Conservation (phyloP, 768 basidiomycete genomes). For the Mycena maculata region DNA sequence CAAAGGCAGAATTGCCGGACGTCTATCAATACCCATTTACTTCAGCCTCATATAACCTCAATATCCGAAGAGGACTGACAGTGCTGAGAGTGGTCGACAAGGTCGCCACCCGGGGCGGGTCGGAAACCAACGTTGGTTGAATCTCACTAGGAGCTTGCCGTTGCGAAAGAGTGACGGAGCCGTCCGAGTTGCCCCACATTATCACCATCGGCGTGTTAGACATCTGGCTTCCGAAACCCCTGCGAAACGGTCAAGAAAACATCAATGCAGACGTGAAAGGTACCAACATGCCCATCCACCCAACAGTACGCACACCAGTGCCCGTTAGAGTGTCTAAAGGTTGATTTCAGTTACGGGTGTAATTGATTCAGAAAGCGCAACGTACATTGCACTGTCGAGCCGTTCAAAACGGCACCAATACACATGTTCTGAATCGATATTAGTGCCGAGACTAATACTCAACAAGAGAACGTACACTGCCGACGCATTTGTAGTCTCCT, state of each 20-base stretch:
- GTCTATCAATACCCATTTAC: slow-evolving; percentile 43
- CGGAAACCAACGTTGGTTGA: slow-evolving; percentile 67
- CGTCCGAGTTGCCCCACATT: slow-evolving; percentile 75
- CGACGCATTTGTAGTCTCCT: slow-evolving; percentile 24
- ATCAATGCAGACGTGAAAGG: not conserved
- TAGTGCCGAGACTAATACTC: not conserved
- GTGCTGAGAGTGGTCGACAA: slow-evolving; percentile 49
- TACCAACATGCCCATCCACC: slow-evolving; percentile 73
- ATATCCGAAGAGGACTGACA: slow-evolving; percentile 42
- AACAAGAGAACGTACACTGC: slow-evolving; percentile 35
- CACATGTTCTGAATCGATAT: slow-evolving; percentile 56
- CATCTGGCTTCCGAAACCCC: slow-evolving; percentile 72
- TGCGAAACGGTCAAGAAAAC: slow-evolving; percentile 39
- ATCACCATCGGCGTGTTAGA: slow-evolving; percentile 74
- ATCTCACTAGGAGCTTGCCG: slow-evolving; percentile 61
- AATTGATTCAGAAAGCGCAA: not conserved
- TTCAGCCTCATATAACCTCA: slow-evolving; percentile 17
- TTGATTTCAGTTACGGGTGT: not conserved
- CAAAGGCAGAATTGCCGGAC: slow-evolving; percentile 58
- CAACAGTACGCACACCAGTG: slow-evolving; percentile 50
- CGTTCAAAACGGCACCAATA: slow-evolving; percentile 58
- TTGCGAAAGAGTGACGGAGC: slow-evolving; percentile 74
- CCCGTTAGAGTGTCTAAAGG: slow-evolving; percentile 61
- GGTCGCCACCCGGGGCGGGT: slow-evolving; percentile 64
- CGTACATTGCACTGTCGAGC: slow-evolving; percentile 57